These are phyloP conservation scores for Coemansia sp. DNA, from an alignment of 192 early-diverging fungal species.

Conservation along the genomic window DNA sequence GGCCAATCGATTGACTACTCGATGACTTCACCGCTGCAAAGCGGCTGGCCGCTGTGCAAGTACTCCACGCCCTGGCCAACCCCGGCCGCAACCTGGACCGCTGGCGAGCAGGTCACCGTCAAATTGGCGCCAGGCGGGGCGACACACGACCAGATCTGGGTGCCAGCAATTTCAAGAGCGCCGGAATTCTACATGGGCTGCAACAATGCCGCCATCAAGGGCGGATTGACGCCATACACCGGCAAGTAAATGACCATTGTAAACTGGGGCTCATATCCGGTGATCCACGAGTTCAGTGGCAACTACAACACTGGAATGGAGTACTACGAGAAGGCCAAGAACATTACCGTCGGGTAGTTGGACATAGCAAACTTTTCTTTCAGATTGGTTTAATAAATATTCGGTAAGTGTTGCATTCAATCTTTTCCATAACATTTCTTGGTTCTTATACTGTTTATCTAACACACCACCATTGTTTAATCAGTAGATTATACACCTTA, in stretches of 20 bases:
- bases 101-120: conserved; percentile 49
- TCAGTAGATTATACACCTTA: too few species aligned
- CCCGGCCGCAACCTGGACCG: conserved; percentile 39
- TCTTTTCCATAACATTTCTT: too few species aligned
- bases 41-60: conserved; percentile 47
- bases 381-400: too few species aligned
- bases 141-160: conserved; percentile 60
- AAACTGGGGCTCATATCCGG: conserved; percentile 54
- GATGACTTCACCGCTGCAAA: conserved; percentile 18
- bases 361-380: too few species aligned
- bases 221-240: conserved; percentile 39
- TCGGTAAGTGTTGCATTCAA: too few species aligned
- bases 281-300: conserved; percentile 55
- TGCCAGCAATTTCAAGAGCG: conserved; percentile 66
- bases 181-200: conserved; percentile 78
- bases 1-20: conserved; percentile 46
- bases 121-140: conserved; percentile 41
- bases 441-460: too few species aligned
- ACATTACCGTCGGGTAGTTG: conserved; percentile 42
- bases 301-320: conserved; percentile 31
- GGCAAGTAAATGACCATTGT: conserved; percentile 56
- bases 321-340: conserved; percentile 18
- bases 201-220: conserved; percentile 64
- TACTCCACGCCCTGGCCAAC: conserved; percentile 28
- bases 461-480: too few species aligned